A percentile compares a stretch with the other conserved stretches of the same genome.
phyloP scores from a whole-genome alignment of 2,329 filamentous ascomycete species.

The Trichophaea hybrida region DNA sequence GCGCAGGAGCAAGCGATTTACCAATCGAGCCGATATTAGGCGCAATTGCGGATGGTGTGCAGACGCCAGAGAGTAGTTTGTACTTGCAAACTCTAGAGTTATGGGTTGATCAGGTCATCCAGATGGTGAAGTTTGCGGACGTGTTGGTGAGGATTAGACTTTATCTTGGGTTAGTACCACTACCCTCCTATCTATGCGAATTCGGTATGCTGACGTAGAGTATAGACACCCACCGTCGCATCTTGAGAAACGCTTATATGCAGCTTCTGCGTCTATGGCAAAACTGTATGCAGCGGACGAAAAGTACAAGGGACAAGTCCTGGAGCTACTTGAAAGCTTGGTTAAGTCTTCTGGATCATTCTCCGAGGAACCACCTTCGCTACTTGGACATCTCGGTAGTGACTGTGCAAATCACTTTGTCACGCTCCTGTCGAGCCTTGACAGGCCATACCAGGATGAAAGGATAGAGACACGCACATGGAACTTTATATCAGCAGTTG shows the following conservation, averaged over 20 bases:
- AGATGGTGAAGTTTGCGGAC: constrained; percentile 51
- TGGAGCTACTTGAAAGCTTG: constrained; percentile 57
- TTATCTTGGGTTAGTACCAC: constrained; percentile 39
- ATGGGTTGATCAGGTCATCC: constrained; percentile 47
- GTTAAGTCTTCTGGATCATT: constrained; percentile 44
- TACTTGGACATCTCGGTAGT: constrained; percentile 78
- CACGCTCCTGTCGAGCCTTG: constrained; percentile 59
- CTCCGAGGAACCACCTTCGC: constrained; percentile 69
- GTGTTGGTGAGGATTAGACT: constrained; percentile 57
- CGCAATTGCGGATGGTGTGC: constrained; percentile 49
- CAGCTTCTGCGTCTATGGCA: constrained; percentile 60
- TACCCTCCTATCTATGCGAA: constrained; percentile 5
- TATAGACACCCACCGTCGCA: constrained; percentile 40
- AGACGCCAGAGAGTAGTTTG: constrained; percentile 47
- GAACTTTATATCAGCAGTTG: constrained; percentile 71
- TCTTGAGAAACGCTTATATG: constrained; percentile 67
- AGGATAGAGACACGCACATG: constrained; percentile 57
- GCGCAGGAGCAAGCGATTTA: constrained; percentile 52
- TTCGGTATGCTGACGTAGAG: constrained; percentile 4
- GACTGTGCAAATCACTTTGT: constrained; percentile 75
- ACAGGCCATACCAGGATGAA: constrained; percentile 55
- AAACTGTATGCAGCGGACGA: constrained; percentile 60
- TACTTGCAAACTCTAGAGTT: constrained; percentile 43
- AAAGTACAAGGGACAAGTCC: constrained; percentile 48
- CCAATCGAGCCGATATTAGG: constrained; percentile 64